Base-by-base conservation (phyloP, 495 filamentous ascomycete species). In the Thermothielavioides terrestris region DNA sequence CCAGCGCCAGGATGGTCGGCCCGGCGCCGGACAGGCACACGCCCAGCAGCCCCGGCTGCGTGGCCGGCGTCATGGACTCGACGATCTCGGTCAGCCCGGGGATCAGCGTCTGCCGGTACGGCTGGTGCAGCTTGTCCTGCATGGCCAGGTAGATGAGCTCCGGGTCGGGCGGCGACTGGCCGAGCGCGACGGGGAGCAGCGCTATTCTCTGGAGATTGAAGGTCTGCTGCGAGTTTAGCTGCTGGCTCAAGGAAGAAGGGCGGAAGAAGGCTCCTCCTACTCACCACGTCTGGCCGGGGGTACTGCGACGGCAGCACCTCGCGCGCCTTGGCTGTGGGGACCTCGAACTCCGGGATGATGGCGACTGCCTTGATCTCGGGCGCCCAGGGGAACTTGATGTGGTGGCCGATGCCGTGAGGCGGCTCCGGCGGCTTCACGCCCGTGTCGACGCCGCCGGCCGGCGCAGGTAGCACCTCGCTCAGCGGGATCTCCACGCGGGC, bases 41-140 rank as follows among this genome's bases (percentile, higher is more conserved):
- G 34, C 92, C 92, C 30, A 95, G 73, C 3, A 98, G 76, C 8
- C 92, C 92, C 6, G 88, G 86, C 61, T 94, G 86, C 20, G 83
- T 82, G 59, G 78, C 75, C 1, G 90, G 91, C 20, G 81, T 91
- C 67, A 98, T 83, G 26, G 82, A 85, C 60, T 84, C 79, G 28
- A 97, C 82, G 50, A 95, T 86, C 59, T 94, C 86, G n/a, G 84
- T 83, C 46, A 98, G 70, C 1, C 92, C 90, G 2, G 91, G 92
- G 53, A 98, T 90, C 42, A 98, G 75, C 11, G 75, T 83, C 64
- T 86, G 81, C 36, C 92, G 82, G 68, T 97, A 95, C 9, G 87
- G 91, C 66, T 98, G 92, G 67, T 98, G 92, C 32, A 98, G 76
- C 65, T 88, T 92, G 70, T 98, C 92, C 68, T 95, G 89, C 92